Base-by-base conservation (phyloP, 1,284 basidiomycete species). In the Fistulinella cinereoalba region DNA sequence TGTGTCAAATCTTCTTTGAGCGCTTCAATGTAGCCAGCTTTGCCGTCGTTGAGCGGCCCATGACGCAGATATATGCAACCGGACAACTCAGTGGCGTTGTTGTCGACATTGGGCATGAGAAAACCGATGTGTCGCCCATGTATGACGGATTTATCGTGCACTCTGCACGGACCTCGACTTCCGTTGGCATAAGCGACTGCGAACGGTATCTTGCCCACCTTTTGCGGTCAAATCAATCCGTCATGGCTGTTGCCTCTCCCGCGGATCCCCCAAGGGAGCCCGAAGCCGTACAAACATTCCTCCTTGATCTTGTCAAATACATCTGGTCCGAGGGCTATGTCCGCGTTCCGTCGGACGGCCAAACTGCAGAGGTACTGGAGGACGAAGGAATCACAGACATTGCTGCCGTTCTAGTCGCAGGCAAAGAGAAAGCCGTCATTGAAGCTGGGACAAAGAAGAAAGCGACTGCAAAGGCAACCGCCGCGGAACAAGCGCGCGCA, bases 11-110 rank as follows among this genome's bases (percentile, higher is more conserved):
- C 47, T 93, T 97, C 65, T 99, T 98, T 62, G 95, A 98, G 65
- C 81, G 85, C n/a, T 91, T 97, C 77, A 97, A 97, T 64, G 84
- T 88, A 36, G 89, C 96, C 4, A 88, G 84, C 23, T 82, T 97
- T 54, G 81, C 82, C 36, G 75, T 97, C 54, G 75, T 96, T 34
- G 89, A 96, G 52, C 83, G 91, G 2, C 86, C 95, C 6, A 80
- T 96, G 60, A 81, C 88, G 4, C 86, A 91, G 51, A 74, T 93
- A 46, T 97, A 88, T 67, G 85, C 91, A 18, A 82, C 83, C n/a
- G 88, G 87, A 55, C 76, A 77, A 28, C 76, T 91, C 50, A 85
- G 74, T 43, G 94, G 92, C 27, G 70, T 96, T 41, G 81, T 95
- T 24, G 76, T 98, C 43, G 94, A 97, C 66, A 80, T 98, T 52